A percentile compares a stretch with the other conserved stretches of the same genome.
phyloP scores from a whole-genome alignment of 192 early-diverging fungal species.

The Rhizophlyctis rosea region DNA sequence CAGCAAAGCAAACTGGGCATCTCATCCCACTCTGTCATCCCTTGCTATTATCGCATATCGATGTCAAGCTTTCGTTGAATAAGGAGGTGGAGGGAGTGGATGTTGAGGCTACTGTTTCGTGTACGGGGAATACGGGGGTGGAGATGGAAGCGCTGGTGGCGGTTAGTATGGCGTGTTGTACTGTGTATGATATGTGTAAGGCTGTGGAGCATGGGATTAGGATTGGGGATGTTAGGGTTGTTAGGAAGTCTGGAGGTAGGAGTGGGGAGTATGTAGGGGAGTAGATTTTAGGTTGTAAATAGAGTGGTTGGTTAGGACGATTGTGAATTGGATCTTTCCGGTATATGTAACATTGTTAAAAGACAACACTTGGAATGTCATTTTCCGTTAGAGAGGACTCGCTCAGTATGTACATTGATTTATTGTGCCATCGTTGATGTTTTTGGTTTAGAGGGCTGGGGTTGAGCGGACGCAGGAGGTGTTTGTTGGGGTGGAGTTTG shows the following conservation, averaged over 20 bases:
- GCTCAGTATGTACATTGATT: no score
- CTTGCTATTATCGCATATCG: slow-evolving; percentile 63
- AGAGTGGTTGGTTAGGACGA: no score
- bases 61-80: slow-evolving; percentile 61
- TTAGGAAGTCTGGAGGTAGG: slow-evolving; percentile 83
- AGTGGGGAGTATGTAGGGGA: slow-evolving; percentile 49
- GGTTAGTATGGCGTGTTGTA: slow-evolving; percentile 74
- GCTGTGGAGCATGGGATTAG: slow-evolving; percentile 79
- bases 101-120: slow-evolving; percentile 66
- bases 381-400: no score
- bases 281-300: background rate
- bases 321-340: no score
- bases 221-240: slow-evolving; percentile 70
- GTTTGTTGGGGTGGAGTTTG: no score
- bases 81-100: slow-evolving; percentile 51
- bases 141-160: slow-evolving; percentile 51
- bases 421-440: no score
- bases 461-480: no score
- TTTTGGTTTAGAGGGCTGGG: no score
- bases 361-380: no score
- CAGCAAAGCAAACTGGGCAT: slow-evolving; percentile 78
- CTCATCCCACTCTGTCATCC: slow-evolving; percentile 91
- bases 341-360: no score
- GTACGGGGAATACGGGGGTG: slow-evolving; percentile 82
- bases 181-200: slow-evolving; percentile 96